Conservation (phyloP, 768 basidiomycete genomes). For the Kwoniella mangroviensis region DNA sequence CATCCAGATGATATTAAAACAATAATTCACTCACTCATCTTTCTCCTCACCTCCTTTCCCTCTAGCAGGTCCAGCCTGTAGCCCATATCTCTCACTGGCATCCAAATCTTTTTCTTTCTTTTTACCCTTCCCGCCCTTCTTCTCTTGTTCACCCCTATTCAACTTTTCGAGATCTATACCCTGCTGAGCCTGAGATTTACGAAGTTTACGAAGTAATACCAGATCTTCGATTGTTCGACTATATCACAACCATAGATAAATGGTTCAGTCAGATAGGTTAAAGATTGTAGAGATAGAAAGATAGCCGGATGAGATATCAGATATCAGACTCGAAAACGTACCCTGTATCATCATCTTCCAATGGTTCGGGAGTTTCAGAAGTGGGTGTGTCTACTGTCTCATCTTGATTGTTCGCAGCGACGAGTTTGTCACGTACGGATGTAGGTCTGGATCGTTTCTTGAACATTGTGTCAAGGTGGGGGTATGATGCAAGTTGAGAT, state of each 20-base stretch:
- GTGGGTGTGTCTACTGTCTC: constrained; percentile 10
- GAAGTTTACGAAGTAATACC: constrained; percentile 78
- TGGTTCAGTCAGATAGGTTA: no score
- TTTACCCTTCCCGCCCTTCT: constrained; percentile 66
- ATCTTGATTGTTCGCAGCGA: constrained; percentile 18
- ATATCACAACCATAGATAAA: neutral
- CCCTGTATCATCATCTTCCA: constrained; percentile 38
- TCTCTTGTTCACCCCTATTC: constrained; percentile 73
- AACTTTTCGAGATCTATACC: constrained; percentile 87
- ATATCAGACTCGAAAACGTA: no score
- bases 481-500: neutral
- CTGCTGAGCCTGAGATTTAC: constrained; percentile 64
- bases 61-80: constrained; percentile 61
- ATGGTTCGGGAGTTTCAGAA: constrained; percentile 7
- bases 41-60: constrained; percentile 56
- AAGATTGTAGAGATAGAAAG: no score
- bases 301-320: no score
- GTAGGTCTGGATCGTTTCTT: constrained; percentile 59
- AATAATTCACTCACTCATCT: constrained; percentile 64
- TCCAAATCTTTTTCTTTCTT: constrained; percentile 59
- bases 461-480: constrained; percentile 48
- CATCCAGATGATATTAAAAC: no score
- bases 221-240: constrained; percentile 70
- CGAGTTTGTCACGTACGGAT: constrained; percentile 48
- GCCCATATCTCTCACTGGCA: constrained; percentile 61